These are phyloP conservation scores for Conticribra guillardii DNA, from an alignment of 108 stramenopile species.

Conservation along the genomic window DNA sequence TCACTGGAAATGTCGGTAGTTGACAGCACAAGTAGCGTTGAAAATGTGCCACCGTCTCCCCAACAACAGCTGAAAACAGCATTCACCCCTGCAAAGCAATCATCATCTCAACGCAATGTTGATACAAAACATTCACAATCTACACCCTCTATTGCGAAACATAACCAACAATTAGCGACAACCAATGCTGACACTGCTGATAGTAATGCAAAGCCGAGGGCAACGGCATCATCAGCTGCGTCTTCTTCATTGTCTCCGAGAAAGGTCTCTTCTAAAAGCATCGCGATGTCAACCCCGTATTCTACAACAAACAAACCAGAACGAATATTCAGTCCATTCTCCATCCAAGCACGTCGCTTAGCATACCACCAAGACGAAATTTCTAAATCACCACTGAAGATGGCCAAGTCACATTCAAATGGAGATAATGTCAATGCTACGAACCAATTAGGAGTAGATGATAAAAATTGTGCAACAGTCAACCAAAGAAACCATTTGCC, in stretches of 20 bases:
- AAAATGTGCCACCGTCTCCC: background rate
- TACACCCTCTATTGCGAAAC: background rate
- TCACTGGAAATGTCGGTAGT: background rate
- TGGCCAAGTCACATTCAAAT: background rate
- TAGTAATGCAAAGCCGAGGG: too few species aligned
- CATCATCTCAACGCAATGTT: background rate
- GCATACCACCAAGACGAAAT: conserved; percentile 3
- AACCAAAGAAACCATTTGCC: background rate
- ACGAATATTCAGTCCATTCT: conserved; percentile 11
- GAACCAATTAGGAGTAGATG: too few species aligned
- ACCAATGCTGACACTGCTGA: too few species aligned
- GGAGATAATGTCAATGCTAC: background rate
- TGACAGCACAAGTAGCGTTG: background rate
- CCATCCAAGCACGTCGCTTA: background rate
- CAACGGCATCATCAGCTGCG: too few species aligned
- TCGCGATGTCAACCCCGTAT: background rate
- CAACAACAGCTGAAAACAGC: background rate
- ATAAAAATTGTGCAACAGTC: background rate
- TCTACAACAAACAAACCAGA: background rate
- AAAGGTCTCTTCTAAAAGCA: too few species aligned
- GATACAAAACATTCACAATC: background rate
- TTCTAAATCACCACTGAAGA: background rate
- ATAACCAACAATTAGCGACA: too few species aligned
- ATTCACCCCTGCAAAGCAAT: background rate
- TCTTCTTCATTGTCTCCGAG: too few species aligned